phyloP scores from a whole-genome alignment of 2,329 filamentous ascomycete species.

The Fusarium sp. region DNA sequence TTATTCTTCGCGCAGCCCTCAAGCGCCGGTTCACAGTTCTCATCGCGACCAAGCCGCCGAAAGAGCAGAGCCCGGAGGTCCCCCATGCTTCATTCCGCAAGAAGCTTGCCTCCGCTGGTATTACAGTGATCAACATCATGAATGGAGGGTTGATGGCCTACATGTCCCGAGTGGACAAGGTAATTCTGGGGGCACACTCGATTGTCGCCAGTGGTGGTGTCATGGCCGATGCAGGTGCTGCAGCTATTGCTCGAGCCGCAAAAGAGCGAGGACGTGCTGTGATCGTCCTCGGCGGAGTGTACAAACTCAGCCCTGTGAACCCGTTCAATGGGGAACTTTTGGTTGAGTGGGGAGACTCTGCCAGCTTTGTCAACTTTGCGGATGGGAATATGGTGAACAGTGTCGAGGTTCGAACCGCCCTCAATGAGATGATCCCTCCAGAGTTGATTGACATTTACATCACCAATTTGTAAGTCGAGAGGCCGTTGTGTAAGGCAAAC shows the following conservation, averaged over 20 bases:
- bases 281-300: constrained; percentile 88
- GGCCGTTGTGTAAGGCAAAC: not conserved
- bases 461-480: constrained; percentile 71
- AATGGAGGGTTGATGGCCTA: constrained; percentile 90
- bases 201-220: constrained; percentile 90
- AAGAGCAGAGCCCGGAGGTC: constrained; percentile 48
- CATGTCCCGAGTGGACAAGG: constrained; percentile 95
- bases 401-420: constrained; percentile 79
- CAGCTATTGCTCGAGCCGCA: constrained; percentile 84
- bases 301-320: constrained; percentile 91
- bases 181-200: constrained; percentile 87
- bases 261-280: constrained; percentile 84
- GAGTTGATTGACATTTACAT: constrained; percentile 84
- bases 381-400: constrained; percentile 82
- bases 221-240: constrained; percentile 84
- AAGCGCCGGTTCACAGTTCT: constrained; percentile 94
- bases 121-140: constrained; percentile 83
- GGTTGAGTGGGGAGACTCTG: constrained; percentile 87
- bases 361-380: constrained; percentile 78
- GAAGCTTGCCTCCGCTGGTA: constrained; percentile 78
- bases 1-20: constrained; percentile 84
- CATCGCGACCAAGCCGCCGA: constrained; percentile 72
- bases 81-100: constrained; percentile 72
- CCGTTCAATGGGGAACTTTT: constrained; percentile 83
- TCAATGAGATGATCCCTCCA: constrained; percentile 84